Evolutionary conservation across 2,329 filamentous ascomycete species (phyloP).

Genomic region (Trichoderma atrobrunneum): DNA sequence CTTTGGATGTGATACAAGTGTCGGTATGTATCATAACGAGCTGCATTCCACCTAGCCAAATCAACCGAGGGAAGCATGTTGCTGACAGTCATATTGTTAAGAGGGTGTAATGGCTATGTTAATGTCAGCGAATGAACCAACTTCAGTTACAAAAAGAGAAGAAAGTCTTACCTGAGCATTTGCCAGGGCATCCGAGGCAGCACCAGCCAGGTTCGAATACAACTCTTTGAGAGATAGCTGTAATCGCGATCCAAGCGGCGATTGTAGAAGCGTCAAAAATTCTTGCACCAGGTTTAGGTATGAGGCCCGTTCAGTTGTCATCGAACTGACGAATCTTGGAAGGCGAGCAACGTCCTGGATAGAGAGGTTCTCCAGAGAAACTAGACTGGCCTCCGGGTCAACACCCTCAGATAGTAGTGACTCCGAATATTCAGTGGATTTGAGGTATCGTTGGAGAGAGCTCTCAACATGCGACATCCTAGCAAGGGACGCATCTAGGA

Average conservation of each 20-base stretch:
- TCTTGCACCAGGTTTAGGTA: constrained; percentile 25
- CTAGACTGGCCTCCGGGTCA: constrained; percentile 29
- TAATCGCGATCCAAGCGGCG: constrained; percentile 29
- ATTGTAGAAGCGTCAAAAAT: constrained; percentile 33
- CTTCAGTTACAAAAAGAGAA: neutral
- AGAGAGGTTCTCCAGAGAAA: constrained; percentile 48
- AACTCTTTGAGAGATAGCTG: constrained; percentile 36
- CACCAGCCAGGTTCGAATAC: constrained; percentile 34
- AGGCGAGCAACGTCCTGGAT: constrained; percentile 45
- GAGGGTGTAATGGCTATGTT: constrained; percentile 54
- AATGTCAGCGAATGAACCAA: constrained; percentile 7
- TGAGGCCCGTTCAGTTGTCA: constrained; percentile 17
- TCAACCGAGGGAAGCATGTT: constrained; percentile 40
- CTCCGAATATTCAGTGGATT: constrained; percentile 34
- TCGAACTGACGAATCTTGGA: constrained; percentile 31
- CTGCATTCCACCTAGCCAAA: constrained; percentile 48
- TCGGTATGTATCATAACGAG: constrained; percentile 50
- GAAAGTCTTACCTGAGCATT: constrained; percentile 43
- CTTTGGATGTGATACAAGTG: constrained; percentile 44
- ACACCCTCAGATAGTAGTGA: constrained; percentile 25
- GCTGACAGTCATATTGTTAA: constrained; percentile 56
- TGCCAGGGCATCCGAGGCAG: constrained; percentile 31
- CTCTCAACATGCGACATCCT: constrained; percentile 49
- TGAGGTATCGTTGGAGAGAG: constrained; percentile 46
- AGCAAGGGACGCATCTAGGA: constrained; percentile 33